Base-by-base conservation (phyloP, 202 grass and related monocot genomes). In the Zoysia matrella region DNA sequence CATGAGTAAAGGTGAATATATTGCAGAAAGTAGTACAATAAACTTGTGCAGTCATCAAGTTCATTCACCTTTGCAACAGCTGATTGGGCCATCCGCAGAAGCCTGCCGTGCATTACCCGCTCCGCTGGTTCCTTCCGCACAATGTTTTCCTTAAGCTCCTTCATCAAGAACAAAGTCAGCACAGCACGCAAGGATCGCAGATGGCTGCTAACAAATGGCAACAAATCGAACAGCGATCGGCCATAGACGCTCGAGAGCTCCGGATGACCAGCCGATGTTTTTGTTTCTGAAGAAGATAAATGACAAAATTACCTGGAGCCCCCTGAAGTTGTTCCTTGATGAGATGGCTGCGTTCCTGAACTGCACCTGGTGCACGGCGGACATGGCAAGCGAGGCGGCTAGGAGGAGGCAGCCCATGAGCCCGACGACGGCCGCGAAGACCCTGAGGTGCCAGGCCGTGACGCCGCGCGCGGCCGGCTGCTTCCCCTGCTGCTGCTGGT, bases 91-190 rank as follows among this genome's bases (percentile, higher is more conserved):
- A 98, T 90, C 72, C 78, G 67, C 67, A 93, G 9, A 39, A 98
- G 88, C 4, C 95, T 79, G 3, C 11, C 84, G 42, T 98, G 90
- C 90, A 95, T 95, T 51, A 98, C 88, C 81, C 83, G 85, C 80
- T 92, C 92, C 3, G 73, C 40, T 7, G 73, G 41, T 12, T 93
- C 88, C 36, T 30, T 83, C 79, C 46, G 71, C 3, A 83, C 67
- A 44, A 86, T 44, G 54, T 68, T 84, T 36, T 87, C 83, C 78
- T 74, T 83, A 5, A 69, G 55, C 83, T 93, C 87, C 92, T 93
- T 30, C 22, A 30, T 85, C 60, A 80, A 81, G 57, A 74, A 82
- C 47, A 85, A 5, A 47, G 15, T 30, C 22, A 7, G 47, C 11
- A 5, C 11, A 43, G 40, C 30, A 69, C 16, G 10, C 78, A 47